Percentiles rank a stretch among this genome's conserved stretches.
Evolutionary conservation across 176 grass and related monocot species (phyloP).

Genomic region (Poa pratensis): DNA sequence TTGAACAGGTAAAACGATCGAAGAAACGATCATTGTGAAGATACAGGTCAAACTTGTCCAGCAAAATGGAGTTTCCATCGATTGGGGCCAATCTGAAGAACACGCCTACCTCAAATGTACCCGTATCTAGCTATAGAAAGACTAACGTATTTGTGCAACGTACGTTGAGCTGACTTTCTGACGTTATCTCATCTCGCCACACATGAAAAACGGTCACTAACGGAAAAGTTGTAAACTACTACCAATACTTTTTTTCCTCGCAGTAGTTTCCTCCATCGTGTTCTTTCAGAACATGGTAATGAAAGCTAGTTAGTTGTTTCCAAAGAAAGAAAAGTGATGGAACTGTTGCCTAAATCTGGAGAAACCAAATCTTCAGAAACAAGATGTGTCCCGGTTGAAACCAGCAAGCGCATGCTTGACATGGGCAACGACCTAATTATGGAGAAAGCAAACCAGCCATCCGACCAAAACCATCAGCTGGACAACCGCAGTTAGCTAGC

Average conservation of each 20-base stretch:
- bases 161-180: slow-evolving; percentile 33
- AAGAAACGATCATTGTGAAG: background rate
- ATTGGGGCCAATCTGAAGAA: slow-evolving; percentile 1
- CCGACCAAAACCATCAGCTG: slow-evolving; percentile 12
- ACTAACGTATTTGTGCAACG: background rate
- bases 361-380: background rate
- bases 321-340: background rate
- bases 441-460: background rate
- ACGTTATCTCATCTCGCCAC: background rate
- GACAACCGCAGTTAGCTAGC: background rate
- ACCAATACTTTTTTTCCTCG: background rate
- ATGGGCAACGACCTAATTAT: background rate
- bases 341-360: background rate
- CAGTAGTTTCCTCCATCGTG: too few species aligned
- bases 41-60: slow-evolving; percentile 43
- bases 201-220: background rate
- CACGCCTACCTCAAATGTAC: slow-evolving; percentile 35
- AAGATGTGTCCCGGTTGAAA: background rate
- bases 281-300: background rate
- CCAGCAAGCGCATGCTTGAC: background rate
- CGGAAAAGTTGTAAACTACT: background rate
- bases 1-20: background rate
- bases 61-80: background rate
- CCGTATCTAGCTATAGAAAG: slow-evolving; percentile 23
- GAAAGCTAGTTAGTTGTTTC: background rate